phyloP scores from a whole-genome alignment of 805 yeast genomes.

The Cyberlindnera sargentensis region DNA sequence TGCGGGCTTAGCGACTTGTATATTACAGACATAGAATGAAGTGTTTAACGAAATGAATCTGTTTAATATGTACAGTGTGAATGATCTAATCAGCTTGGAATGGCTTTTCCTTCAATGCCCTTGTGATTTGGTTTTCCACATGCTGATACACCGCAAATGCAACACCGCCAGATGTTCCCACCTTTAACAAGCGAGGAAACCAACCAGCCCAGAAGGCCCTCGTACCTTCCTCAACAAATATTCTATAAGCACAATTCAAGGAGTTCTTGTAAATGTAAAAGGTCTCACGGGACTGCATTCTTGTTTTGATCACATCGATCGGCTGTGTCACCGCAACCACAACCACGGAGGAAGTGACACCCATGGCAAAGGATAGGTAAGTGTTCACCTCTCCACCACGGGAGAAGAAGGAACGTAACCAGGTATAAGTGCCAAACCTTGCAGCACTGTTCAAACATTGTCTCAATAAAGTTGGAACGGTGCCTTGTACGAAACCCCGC shows the following conservation, averaged over 20 bases:
- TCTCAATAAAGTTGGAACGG: conserved; percentile 72
- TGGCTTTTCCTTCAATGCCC: conserved; percentile 31
- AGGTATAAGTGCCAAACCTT: conserved; percentile 77
- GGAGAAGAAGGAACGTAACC: conserved; percentile 61
- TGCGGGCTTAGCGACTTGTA: neutral
- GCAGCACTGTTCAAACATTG: conserved; percentile 76
- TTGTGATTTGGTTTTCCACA: conserved; percentile 40
- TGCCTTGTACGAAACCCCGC: conserved; percentile 75
- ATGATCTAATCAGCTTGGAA: conserved; percentile 23
- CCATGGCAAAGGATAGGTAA: conserved; percentile 33
- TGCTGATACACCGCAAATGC: conserved; percentile 57
- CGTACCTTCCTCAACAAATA: conserved; percentile 40
- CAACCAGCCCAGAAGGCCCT: conserved; percentile 50
- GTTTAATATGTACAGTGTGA: neutral
- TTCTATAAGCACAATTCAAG: conserved; percentile 44
- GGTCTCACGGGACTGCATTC: conserved; percentile 77
- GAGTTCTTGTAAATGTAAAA: conserved; percentile 51
- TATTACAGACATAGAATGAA: neutral
- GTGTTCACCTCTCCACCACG: conserved; percentile 32
- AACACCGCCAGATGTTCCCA: conserved; percentile 64
- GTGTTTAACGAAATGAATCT: neutral
- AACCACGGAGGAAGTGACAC: conserved; percentile 60
- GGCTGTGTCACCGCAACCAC: conserved; percentile 84
- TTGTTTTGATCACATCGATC: conserved; percentile 76
- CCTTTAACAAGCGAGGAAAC: conserved; percentile 63